Evolutionary conservation across 495 filamentous ascomycete genomes (phyloP), one percentile per base, ranked within the genome.

Genomic region (Aspergillus conjunctus): DNA sequence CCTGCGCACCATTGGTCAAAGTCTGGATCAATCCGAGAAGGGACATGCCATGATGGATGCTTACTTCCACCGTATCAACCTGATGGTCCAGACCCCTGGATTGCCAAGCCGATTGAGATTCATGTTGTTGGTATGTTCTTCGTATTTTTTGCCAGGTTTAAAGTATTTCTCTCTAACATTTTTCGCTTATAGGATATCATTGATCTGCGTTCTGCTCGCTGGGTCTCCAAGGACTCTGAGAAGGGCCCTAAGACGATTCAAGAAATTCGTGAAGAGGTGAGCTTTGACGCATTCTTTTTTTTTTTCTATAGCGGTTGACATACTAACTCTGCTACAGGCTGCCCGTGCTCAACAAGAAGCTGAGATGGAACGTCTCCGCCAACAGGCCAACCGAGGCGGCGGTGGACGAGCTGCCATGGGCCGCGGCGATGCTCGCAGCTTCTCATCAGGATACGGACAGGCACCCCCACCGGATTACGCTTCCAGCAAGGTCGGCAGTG

Each of bases 181-280:
- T 11, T 41, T 7, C 6, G 8, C 20, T 32, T 54, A 3, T 61
- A 87, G 85, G 94, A 99, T 75, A 83, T 95, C 63, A 73, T 92
- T 64, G 94, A 99, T 73, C 78, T 98, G 56, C 87, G 94, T 57
- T 81, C 71, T 66, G 78, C 77, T 34, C 75, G 79, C 66, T 99
- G 94, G 94, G 68, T 79, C 32, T 90, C 89, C 51, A 98, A 97
- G 82, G 91, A 94, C 66, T 66, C 74, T 37, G 81, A 85, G 71
- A 98, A 98, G 79, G 94, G 94, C 37, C 94, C 94, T 52, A 97
- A 97, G 83, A 99, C 94, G 10, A 88, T 99, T 51, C 86, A 89
- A 12, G 89, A 97, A 79, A 89, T 99, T 62, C 88, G 90, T 65
- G 87, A 87, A 65, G 92, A 96, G 78, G 89, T 89, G 79, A 65